Evolutionary conservation across 2,329 filamentous ascomycete species (phyloP).

Genomic region (Botrytis fragariae): DNA sequence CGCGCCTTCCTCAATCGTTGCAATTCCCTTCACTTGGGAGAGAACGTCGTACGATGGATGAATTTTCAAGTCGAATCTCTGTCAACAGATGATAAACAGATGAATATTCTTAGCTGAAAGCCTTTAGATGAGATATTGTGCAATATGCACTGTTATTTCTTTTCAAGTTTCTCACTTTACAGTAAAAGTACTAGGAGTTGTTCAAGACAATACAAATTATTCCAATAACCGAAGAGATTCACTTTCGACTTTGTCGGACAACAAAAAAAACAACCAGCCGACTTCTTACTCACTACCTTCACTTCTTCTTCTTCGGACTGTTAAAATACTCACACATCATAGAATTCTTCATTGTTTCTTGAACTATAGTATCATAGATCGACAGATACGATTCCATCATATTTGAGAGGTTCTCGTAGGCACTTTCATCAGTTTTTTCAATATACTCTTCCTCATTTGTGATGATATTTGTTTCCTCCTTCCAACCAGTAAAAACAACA

Average conservation of each 20-base stretch:
- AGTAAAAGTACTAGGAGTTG: background rate
- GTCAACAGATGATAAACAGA: background rate
- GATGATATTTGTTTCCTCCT: background rate
- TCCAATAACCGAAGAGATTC: background rate
- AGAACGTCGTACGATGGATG: background rate
- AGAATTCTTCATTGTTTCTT: background rate
- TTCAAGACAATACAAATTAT: background rate
- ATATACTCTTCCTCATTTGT: background rate
- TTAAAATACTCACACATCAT: background rate
- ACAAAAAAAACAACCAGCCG: background rate
- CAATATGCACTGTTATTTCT: background rate
- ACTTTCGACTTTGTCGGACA: background rate
- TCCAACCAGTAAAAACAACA: background rate
- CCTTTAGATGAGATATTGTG: background rate
- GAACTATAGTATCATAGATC: background rate
- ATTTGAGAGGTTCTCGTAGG: background rate
- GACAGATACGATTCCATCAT: background rate
- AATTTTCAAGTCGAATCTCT: background rate
- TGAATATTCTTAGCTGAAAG: background rate
- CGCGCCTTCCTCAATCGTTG: background rate
- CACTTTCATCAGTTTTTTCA: background rate
- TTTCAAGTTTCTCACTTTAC: background rate
- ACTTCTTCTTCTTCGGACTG: background rate
- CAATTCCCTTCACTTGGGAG: background rate
- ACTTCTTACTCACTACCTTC: background rate